These are phyloP conservation scores for Tetracladium marchalianum DNA, from an alignment of 495 filamentous ascomycete genomes.

Conservation along the genomic window DNA sequence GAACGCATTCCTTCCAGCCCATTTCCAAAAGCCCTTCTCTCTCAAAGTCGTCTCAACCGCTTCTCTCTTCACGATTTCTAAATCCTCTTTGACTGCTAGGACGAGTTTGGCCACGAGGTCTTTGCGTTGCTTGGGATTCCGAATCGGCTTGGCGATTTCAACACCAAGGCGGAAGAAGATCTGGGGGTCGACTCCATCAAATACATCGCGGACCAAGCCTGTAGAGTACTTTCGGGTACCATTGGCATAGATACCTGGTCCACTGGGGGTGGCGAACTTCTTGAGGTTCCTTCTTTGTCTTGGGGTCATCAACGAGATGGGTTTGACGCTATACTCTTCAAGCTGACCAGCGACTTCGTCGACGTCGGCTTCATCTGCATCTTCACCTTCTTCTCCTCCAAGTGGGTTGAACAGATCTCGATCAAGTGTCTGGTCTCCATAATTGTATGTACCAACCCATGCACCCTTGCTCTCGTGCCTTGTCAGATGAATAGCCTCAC, in stretches of 20 bases:
- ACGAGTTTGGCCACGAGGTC: conserved; percentile 14
- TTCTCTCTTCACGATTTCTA: conserved; percentile 14
- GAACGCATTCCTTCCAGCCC: conserved; percentile 14
- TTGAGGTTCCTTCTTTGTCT: conserved; percentile 12
- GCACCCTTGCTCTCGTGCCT: conserved; percentile 16
- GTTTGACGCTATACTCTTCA: background rate
- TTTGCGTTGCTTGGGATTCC: conserved; percentile 10
- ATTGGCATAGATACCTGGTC: conserved; percentile 2
- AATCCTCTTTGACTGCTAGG: conserved; percentile 13
- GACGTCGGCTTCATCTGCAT: background rate
- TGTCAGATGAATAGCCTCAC: conserved; percentile 15
- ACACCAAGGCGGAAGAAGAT: conserved; percentile 18
- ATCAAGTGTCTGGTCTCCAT: background rate
- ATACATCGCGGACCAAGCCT: background rate
- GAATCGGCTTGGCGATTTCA: conserved; percentile 4
- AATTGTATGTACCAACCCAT: conserved; percentile 14
- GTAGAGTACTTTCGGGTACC: conserved; percentile 6
- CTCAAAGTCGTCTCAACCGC: conserved; percentile 11
- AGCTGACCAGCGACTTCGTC: background rate
- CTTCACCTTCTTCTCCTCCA: background rate
- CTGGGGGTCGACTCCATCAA: conserved; percentile 9
- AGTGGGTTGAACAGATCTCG: no score
- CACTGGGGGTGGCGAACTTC: conserved; percentile 2
- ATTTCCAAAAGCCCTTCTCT: conserved; percentile 17
- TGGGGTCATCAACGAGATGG: conserved; percentile 4